Percentiles rank a stretch among this genome's conserved stretches.
Conservation (phyloP, 2,329 filamentous ascomycete genomes). For the Colletotrichum cuscutae region DNA sequence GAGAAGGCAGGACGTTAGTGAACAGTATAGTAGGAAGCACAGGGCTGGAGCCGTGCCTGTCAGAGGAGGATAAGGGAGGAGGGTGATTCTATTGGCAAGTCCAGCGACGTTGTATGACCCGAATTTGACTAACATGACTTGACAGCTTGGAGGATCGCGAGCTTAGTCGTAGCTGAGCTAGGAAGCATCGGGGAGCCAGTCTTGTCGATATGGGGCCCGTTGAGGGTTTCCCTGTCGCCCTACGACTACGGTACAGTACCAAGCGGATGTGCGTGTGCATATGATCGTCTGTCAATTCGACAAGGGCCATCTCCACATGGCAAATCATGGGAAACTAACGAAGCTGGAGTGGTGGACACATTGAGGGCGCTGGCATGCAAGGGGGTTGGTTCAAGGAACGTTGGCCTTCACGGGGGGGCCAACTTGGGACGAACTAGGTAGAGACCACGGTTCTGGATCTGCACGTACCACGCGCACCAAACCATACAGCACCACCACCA, state of each 20-base stretch:
- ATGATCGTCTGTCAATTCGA: conserved; percentile 6
- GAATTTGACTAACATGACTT: conserved; percentile 20
- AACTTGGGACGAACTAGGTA: conserved; percentile 5
- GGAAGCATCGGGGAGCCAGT: neutral
- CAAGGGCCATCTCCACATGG: conserved; percentile 27
- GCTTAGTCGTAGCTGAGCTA: neutral
- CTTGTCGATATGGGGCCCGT: neutral
- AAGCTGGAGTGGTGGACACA: conserved; percentile 23
- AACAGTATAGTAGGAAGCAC: neutral
- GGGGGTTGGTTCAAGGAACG: conserved; percentile 27
- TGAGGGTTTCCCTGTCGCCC: conserved; percentile 22
- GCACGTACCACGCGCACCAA: neutral
- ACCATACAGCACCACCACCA: neutral
- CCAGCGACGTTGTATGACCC: neutral
- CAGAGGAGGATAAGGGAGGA: conserved; percentile 16
- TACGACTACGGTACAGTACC: neutral
- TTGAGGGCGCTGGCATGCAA: conserved; percentile 26
- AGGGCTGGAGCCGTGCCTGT: conserved; percentile 2
- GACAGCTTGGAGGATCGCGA: conserved; percentile 8
- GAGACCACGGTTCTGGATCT: conserved; percentile 1
- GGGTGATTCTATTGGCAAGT: conserved; percentile 20
- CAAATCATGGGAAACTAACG: conserved; percentile 6
- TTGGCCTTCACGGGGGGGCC: conserved; percentile 17
- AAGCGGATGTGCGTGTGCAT: neutral
- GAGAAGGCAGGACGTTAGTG: conserved; percentile 1